Evolutionary conservation across 805 yeast genomes (phyloP).

Genomic region (Wickerhamiella kazuoi): DNA sequence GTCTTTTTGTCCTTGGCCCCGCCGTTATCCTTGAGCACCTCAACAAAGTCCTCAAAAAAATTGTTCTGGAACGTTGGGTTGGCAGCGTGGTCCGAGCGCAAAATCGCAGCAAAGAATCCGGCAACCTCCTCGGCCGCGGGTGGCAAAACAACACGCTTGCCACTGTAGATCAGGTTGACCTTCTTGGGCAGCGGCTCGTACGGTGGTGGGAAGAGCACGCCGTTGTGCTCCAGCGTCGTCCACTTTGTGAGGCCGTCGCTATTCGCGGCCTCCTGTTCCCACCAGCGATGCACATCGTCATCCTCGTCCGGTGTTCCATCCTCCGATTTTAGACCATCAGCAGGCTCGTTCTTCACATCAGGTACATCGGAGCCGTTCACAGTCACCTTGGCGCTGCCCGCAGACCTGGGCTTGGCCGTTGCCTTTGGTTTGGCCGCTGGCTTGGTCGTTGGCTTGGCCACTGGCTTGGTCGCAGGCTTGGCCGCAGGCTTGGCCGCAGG

Average conservation of each 20-base stretch:
- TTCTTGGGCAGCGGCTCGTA: conserved; percentile 70
- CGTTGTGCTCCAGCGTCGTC: conserved; percentile 73
- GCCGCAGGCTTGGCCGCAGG: too few species aligned
- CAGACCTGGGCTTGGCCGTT: neutral
- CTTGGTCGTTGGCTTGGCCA: neutral
- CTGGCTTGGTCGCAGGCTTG: too few species aligned
- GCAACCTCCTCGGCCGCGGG: conserved; percentile 88
- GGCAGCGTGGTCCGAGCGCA: conserved; percentile 67
- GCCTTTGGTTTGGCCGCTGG: neutral
- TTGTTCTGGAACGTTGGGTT: conserved; percentile 76
- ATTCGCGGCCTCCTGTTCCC: conserved; percentile 63
- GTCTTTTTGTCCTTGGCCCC: conserved; percentile 31
- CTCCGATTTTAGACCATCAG: neutral
- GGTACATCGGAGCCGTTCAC: too few species aligned
- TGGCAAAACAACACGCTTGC: conserved; percentile 58
- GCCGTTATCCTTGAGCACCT: conserved; percentile 51
- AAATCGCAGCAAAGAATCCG: conserved; percentile 78
- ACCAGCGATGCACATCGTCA: conserved; percentile 43
- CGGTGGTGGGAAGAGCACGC: conserved; percentile 85
- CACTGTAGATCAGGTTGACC: conserved; percentile 61
- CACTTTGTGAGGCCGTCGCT: conserved; percentile 65
- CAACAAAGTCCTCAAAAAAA: conserved; percentile 62
- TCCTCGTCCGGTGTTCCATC: neutral
- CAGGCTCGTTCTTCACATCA: too few species aligned
- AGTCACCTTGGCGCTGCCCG: too few species aligned